These are phyloP conservation scores for Pleurotus citrinopileatus DNA, from an alignment of 768 basidiomycete genomes.

Conservation along the genomic window DNA sequence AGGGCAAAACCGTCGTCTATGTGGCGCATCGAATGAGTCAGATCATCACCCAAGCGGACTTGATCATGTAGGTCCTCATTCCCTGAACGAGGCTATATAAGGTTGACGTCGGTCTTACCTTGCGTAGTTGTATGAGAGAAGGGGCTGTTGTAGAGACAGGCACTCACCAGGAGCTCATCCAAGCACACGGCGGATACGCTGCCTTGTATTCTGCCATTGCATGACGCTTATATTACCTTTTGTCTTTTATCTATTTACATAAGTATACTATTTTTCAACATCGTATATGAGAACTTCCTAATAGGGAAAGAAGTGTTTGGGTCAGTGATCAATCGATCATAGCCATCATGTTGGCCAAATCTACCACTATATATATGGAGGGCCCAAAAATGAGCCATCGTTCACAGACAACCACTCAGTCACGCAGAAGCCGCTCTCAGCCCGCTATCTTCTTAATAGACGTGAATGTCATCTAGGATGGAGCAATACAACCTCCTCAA, in stretches of 20 bases:
- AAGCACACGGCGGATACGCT: slow-evolving; percentile 34
- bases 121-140: slow-evolving; percentile 40
- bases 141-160: slow-evolving; percentile 39
- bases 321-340: too few species aligned
- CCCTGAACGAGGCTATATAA: not conserved
- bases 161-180: slow-evolving; percentile 36
- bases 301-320: too few species aligned
- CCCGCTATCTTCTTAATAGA: too few species aligned
- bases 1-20: slow-evolving; percentile 53
- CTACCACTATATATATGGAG: too few species aligned
- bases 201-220: slow-evolving; percentile 26
- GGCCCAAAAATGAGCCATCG: too few species aligned
- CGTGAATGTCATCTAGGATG: not conserved
- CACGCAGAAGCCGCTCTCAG: too few species aligned
- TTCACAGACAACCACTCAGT: too few species aligned
- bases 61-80: slow-evolving; percentile 42
- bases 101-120: slow-evolving; percentile 2
- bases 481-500: slow-evolving; percentile 12
- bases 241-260: not conserved
- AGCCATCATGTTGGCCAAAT: too few species aligned
- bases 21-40: slow-evolving; percentile 56
- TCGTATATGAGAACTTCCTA: too few species aligned
- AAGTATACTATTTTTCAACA: not conserved
- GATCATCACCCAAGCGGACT: slow-evolving; percentile 46
- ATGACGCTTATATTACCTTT: not conserved